Percentiles rank a stretch among this genome's conserved stretches.
Evolutionary conservation across 2,329 filamentous ascomycete genomes (phyloP).

Genomic region (Berkeleyomyces basicola): DNA sequence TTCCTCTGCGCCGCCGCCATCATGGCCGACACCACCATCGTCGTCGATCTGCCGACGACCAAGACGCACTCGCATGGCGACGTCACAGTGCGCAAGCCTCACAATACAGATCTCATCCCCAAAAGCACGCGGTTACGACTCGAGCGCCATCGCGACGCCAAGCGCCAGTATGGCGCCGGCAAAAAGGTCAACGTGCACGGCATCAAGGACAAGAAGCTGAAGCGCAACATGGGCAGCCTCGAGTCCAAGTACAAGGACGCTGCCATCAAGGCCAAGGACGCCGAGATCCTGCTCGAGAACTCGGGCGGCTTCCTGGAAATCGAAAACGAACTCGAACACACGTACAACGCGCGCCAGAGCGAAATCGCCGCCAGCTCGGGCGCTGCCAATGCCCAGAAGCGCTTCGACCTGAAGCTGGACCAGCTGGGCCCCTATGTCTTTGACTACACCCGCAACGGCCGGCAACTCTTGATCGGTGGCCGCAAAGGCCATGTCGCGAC

Average conservation of each 20-base stretch:
- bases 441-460: slow-evolving; percentile 81
- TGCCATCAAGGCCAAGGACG: slow-evolving; percentile 73
- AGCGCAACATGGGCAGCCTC: slow-evolving; percentile 58
- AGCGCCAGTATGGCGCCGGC: slow-evolving; percentile 72
- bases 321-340: slow-evolving; percentile 75
- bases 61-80: slow-evolving; percentile 8
- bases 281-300: slow-evolving; percentile 86
- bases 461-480: slow-evolving; percentile 69
- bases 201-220: slow-evolving; percentile 80
- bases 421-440: slow-evolving; percentile 72
- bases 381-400: slow-evolving; percentile 76
- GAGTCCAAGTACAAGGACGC: slow-evolving; percentile 75
- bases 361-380: slow-evolving; percentile 63
- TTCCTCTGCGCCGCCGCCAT: background rate
- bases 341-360: slow-evolving; percentile 81
- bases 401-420: slow-evolving; percentile 75
- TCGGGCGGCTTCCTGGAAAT: slow-evolving; percentile 72
- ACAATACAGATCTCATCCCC: slow-evolving; percentile 28
- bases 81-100: background rate
- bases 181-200: slow-evolving; percentile 52
- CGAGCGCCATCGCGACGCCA: slow-evolving; percentile 42
- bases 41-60: slow-evolving; percentile 2
- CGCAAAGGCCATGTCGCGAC: slow-evolving; percentile 89
- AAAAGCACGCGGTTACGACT: slow-evolving; percentile 34
- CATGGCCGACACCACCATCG: slow-evolving; percentile 9